Percentiles rank a stretch among this genome's conserved stretches.
These are phyloP conservation scores for Cymbopogon citratus DNA, from an alignment of 176 grass and related monocot species.

Conservation along the genomic window DNA sequence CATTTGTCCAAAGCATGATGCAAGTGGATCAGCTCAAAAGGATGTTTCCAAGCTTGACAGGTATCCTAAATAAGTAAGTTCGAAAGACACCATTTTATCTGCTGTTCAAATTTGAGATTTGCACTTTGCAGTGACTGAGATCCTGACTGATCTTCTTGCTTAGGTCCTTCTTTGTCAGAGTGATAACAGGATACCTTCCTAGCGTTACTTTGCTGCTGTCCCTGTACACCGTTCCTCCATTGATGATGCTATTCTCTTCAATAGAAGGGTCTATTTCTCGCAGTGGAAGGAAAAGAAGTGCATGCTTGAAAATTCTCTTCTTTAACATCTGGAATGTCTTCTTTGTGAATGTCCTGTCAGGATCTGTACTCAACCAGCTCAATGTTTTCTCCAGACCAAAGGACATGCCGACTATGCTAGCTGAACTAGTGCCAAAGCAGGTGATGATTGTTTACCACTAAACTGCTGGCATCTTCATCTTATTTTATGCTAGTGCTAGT, in stretches of 20 bases:
- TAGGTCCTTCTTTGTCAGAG: slow-evolving; percentile 52
- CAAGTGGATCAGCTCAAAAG: slow-evolving; percentile 60
- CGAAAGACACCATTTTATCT: not conserved
- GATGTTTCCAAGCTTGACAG: slow-evolving; percentile 46
- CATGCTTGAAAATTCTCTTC: slow-evolving; percentile 73
- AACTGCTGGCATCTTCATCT: not conserved
- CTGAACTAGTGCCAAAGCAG: slow-evolving; percentile 87
- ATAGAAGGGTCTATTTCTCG: slow-evolving; percentile 83
- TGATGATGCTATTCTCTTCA: slow-evolving; percentile 86
- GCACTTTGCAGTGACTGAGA: slow-evolving; percentile 3
- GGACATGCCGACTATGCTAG: slow-evolving; percentile 74
- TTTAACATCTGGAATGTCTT: slow-evolving; percentile 94
- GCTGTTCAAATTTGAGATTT: slow-evolving; percentile 7
- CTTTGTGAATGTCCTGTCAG: slow-evolving; percentile 91
- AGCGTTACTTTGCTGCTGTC: slow-evolving; percentile 78
- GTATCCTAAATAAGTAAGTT: slow-evolving; percentile 63
- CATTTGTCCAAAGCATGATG: slow-evolving; percentile 83
- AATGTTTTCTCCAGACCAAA: slow-evolving; percentile 69
- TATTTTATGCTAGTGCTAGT: not conserved
- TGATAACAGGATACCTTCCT: slow-evolving; percentile 88
- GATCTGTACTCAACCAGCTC: slow-evolving; percentile 63
- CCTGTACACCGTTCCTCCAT: slow-evolving; percentile 75
- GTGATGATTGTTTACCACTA: slow-evolving; percentile 22
- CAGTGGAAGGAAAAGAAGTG: slow-evolving; percentile 78
- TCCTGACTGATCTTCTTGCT: slow-evolving; percentile 22